Evolutionary conservation across 257 asterid genomes (phyloP).

Genomic region (Anisodus acutangulus): DNA sequence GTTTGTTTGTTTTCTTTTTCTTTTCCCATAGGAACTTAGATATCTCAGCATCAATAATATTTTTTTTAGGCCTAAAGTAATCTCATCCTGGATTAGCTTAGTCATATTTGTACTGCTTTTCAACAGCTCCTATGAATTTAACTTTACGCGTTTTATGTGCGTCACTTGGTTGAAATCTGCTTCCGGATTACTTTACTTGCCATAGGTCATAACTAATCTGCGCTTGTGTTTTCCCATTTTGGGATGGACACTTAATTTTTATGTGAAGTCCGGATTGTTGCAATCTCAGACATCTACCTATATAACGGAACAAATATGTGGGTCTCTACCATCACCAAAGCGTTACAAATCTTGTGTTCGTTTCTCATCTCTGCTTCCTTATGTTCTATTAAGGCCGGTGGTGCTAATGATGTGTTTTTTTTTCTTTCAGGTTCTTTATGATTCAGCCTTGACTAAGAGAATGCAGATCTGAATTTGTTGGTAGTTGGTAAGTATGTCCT

Average conservation of each 20-base stretch:
- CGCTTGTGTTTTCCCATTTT: not conserved
- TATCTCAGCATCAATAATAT: not conserved
- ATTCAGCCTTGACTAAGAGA: slow-evolving; percentile 21
- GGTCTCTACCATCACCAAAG: not conserved
- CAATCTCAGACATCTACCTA: not conserved
- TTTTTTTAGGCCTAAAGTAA: not conserved
- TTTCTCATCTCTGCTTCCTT: not conserved
- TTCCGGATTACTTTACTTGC: not conserved
- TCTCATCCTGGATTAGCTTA: slow-evolving; percentile 10
- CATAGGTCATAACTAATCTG: slow-evolving; percentile 6
- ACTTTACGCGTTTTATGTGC: not conserved
- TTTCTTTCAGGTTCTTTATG: slow-evolving; percentile 23
- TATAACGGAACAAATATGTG: not conserved
- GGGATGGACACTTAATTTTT: not conserved
- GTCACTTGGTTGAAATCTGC: not conserved
- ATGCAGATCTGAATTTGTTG: not conserved
- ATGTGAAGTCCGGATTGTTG: not conserved
- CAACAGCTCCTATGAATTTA: not conserved
- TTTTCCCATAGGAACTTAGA: not conserved
- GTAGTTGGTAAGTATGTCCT: not conserved
- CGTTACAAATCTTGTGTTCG: not conserved
- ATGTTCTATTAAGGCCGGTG: not conserved
- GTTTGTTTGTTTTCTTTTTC: not conserved
- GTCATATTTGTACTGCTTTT: slow-evolving; percentile 4
- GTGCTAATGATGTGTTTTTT: slow-evolving; percentile 3